Base-by-base conservation (phyloP, 306 rosid species). In the Carpinus fangiana region DNA sequence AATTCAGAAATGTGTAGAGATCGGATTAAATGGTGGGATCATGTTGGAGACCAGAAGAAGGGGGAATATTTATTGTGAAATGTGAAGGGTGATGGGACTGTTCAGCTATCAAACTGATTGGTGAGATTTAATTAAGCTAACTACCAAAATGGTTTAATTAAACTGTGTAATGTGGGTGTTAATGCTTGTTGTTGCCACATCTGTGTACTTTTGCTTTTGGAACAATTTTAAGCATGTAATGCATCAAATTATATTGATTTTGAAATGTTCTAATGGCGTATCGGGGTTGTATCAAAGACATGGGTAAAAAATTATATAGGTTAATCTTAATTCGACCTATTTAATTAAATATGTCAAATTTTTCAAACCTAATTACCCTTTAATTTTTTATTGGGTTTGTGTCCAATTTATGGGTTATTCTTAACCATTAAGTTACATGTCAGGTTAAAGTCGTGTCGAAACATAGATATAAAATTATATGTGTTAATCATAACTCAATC, bases 91-190 rank as follows among this genome's bases (percentile, higher is more conserved):
- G 64, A 74, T 75, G 76, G 43, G 53, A 74, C 36, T 67, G 72
- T 74, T 56, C 75, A 75, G 56, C 76, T 67, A 57, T 75, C 46
- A 69, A 46, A 18, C 71, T 38, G 0, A 38, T 28, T 46, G 65
- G 76, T 46, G 48, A 70, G 51, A n/a, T 50, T 34, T 12, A 57
- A 46, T 56, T 47, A 36, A 31, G 70, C 12, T 57, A 47, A 47
- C 52, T 47, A 1, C 52, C 52, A 47, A 8, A 47, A 47, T 8
- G 61, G 34, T 60, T 34, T n/a, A 57, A 31, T 54, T 59, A 50
- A 47, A 70, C 18, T 57, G 45, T 57, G 45, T 68, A 61, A 26
- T 20, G 20, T 69, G 45, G 66, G 46, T 31, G 34, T 31, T 23
- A 55, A 20, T n/a, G 3, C 60, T 55, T 55, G 12, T 5, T 18